phyloP scores from a whole-genome alignment of 2,329 filamentous ascomycete species.

The Exophiala sp. region DNA sequence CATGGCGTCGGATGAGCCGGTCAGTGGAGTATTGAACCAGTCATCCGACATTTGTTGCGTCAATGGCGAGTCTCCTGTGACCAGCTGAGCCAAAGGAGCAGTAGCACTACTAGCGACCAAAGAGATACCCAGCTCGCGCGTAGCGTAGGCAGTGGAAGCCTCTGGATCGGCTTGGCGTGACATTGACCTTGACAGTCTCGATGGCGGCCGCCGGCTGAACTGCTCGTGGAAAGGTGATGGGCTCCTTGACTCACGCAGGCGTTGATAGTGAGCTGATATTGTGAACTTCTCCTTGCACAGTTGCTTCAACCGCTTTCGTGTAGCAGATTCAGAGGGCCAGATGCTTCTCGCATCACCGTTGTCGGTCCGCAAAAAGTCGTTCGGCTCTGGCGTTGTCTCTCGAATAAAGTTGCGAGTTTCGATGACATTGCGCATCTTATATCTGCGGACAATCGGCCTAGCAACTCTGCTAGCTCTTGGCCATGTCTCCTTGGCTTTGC shows the following conservation, averaged over 20 bases:
- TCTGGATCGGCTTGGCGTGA: constrained; percentile 22
- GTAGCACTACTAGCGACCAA: constrained; percentile 41
- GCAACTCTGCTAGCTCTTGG: constrained; percentile 37
- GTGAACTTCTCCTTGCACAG: constrained; percentile 61
- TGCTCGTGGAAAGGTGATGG: constrained; percentile 55
- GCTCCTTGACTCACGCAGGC: constrained; percentile 57
- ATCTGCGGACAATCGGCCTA: constrained; percentile 23
- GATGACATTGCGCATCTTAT: constrained; percentile 28
- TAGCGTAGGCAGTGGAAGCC: constrained; percentile 37
- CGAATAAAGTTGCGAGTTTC: constrained; percentile 17
- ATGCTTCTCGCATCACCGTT: constrained; percentile 34
- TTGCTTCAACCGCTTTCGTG: constrained; percentile 55
- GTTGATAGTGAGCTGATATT: constrained; percentile 62
- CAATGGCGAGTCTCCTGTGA: constrained; percentile 30
- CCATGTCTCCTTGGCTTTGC: constrained; percentile 61
- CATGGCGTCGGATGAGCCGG: constrained; percentile 16
- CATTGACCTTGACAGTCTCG: constrained; percentile 25
- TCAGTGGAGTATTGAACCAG: constrained; percentile 38
- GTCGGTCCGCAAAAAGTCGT: constrained; percentile 26
- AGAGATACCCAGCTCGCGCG: constrained; percentile 45
- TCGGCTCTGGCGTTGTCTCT: constrained; percentile 27
- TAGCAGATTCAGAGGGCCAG: constrained; percentile 59
- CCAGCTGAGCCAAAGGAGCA: constrained; percentile 36
- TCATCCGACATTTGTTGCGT: constrained; percentile 29
- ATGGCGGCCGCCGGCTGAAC: constrained; percentile 31